Evolutionary conservation across 75 land plant species (phyloP).

Genomic region (Pinus albicaulis): DNA sequence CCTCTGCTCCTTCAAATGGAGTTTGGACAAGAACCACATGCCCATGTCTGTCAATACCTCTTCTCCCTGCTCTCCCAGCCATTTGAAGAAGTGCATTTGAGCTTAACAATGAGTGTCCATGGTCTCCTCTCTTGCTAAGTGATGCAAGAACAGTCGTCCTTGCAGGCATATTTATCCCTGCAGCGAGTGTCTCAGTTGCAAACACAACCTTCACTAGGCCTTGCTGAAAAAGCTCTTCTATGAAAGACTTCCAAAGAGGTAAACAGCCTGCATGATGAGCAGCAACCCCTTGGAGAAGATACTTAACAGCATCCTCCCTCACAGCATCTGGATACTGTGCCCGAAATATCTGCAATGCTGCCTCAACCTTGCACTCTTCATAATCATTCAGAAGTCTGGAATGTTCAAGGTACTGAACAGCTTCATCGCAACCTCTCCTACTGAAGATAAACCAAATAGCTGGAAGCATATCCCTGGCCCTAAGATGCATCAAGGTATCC

Average conservation of each 20-base stretch:
- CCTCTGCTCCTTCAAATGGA: conserved; percentile 98
- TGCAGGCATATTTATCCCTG: conserved; percentile 99
- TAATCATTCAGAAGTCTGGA: conserved; percentile 60
- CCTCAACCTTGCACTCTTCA: conserved; percentile 69
- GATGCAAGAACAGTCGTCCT: conserved; percentile 90
- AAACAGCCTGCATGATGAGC: conserved; percentile 99
- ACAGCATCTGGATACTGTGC: conserved; percentile 91
- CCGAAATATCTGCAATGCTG: conserved; percentile 60
- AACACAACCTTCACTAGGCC: conserved; percentile 95
- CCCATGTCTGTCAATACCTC: conserved; percentile 90
- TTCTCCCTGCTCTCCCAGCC: conserved; percentile 97
- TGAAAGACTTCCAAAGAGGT: conserved; percentile 96
- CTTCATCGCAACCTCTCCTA: conserved; percentile 96
- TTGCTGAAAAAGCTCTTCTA: conserved; percentile 89
- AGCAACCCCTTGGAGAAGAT: conserved; percentile 80
- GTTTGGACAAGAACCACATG: conserved; percentile 93
- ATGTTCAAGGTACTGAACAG: conserved; percentile 79
- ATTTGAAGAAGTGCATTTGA: conserved; percentile 93
- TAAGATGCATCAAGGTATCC: conserved; percentile 83
- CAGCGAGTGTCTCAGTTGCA: conserved; percentile 98
- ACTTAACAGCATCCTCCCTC: conserved; percentile 67
- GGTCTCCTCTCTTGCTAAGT: conserved; percentile 78
- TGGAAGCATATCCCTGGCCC: conserved; percentile 83
- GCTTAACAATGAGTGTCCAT: conserved; percentile 63
- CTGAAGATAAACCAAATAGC: conserved; percentile 99